Conservation (phyloP, 208 protist species). For the Leishmania tropica region DNA sequence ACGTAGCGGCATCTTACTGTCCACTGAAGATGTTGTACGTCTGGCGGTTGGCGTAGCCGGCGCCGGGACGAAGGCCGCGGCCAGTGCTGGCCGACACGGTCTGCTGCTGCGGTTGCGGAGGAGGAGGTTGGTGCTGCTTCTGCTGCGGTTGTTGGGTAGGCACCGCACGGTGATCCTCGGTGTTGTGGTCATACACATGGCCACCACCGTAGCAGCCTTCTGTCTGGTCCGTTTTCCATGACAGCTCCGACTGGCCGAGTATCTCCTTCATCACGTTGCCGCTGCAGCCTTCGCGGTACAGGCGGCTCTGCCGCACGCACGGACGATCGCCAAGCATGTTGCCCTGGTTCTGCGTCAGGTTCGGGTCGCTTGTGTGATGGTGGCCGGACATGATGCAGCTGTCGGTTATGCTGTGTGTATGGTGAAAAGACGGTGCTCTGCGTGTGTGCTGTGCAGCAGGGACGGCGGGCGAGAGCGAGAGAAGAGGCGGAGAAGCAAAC, state of each 20-base stretch:
- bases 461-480: not conserved
- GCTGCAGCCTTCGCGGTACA: constrained; percentile 78
- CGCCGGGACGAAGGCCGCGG: constrained; percentile 66
- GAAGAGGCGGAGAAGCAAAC: not conserved
- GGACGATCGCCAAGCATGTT: constrained; percentile 88
- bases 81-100: constrained; percentile 40
- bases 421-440: not conserved
- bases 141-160: constrained; percentile 23
- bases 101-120: constrained; percentile 11
- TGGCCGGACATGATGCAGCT: constrained; percentile 60
- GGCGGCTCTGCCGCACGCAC: constrained; percentile 84
- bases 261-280: constrained; percentile 90
- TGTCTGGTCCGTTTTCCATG: constrained; percentile 79
- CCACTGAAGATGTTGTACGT: constrained; percentile 91
- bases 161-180: constrained; percentile 35
- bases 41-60: constrained; percentile 78
- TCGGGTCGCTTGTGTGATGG: constrained; percentile 55
- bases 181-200: constrained; percentile 74
- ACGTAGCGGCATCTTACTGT: constrained; percentile 30
- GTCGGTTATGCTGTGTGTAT: not conserved
- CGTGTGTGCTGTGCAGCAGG: not conserved
- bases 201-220: constrained; percentile 81
- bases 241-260: constrained; percentile 76
- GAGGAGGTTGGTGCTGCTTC: constrained; percentile 24
- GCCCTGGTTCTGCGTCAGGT: constrained; percentile 85